Conservation (phyloP, 1,139 yeast genomes). For the Sugiyamaella grinbergsii region DNA sequence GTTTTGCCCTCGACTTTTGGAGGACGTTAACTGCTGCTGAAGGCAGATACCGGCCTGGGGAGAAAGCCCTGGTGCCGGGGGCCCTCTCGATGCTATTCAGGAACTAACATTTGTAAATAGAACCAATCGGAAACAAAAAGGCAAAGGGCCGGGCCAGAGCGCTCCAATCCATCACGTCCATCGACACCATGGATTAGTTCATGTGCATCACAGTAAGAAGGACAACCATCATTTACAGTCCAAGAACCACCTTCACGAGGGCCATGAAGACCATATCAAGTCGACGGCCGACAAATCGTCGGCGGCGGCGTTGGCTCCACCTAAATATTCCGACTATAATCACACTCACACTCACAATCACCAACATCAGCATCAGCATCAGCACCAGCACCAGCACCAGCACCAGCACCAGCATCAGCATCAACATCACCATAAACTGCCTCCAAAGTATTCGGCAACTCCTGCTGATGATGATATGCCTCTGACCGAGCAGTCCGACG, state of each 20-base stretch:
- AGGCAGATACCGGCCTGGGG: too few relatives aligned
- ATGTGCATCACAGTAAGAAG: constrained; percentile 20
- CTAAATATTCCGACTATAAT: constrained; percentile 6
- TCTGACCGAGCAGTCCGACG: background rate
- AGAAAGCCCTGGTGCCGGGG: too few relatives aligned
- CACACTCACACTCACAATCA: constrained; percentile 12
- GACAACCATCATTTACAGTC: constrained; percentile 24
- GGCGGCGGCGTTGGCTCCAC: background rate
- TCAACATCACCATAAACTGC: background rate
- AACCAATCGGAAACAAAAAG: constrained; percentile 6
- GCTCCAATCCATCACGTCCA: constrained; percentile 12
- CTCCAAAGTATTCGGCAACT: constrained; percentile 9
- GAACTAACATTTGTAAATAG: constrained; percentile 7
- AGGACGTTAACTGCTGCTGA: too few relatives aligned
- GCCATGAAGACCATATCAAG: constrained; percentile 20
- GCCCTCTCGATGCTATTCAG: background rate
- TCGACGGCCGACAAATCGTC: background rate
- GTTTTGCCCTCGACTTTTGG: too few relatives aligned
- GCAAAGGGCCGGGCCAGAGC: background rate
- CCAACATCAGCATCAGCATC: background rate
- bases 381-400: constrained; percentile 12
- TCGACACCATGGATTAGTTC: constrained; percentile 11
- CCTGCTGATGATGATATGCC: background rate
- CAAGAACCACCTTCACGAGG: constrained; percentile 19
- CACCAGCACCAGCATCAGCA: background rate